Evolutionary conservation across 768 basidiomycete genomes (phyloP), one percentile per base, ranked within the genome.

Genomic region (Suillus weaverae): DNA sequence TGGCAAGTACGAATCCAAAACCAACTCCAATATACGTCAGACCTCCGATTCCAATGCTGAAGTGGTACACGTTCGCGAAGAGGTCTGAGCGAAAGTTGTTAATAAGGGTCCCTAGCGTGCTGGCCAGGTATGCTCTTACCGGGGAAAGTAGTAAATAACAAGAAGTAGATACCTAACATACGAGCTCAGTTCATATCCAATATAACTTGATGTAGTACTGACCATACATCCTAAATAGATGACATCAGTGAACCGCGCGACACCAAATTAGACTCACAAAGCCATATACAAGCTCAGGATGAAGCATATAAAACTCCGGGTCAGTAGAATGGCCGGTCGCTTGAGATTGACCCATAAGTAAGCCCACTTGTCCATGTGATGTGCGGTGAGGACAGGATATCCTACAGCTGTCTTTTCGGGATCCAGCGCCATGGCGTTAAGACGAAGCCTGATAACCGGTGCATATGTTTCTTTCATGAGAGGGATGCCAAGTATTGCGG

Each of bases 1-100:
- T 80, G 4, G 86, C 81, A 7, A 70, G 3, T 51, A 86, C 43
- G 70, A 87, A 87, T 3, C 88, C 88, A 10, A 86, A 33, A 10
- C 86, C 86, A 14, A 86, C 77, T 16, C 86, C 87, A 66, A 78
- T 81, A 81, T 68, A 83, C 72, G 78, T 77, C 50, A 90, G 73
- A 20, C 89, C 89, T 10, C 79, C 80, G 20, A 84, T 72, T 35
- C 86, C 86, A 36, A 81, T 66, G 14, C 73, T 74, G 72, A 88
- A 89, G 30, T 81, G 80, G 64, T 88, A 88, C 1, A 81, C 81
- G 0, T 67, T 68, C 16, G 76, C 66, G 75, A 89, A 91, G 65
- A 83, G 67, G 30, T 65, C 80, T 81, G 68, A 4, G 26, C 1
- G 3, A 50, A 30, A 4, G 14, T 26, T 16, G 50, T 50, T 18